Evolutionary conservation across 2,329 filamentous ascomycete genomes (phyloP), one percentile per base, ranked within the genome.

Genomic region (Thelonectria rubi): DNA sequence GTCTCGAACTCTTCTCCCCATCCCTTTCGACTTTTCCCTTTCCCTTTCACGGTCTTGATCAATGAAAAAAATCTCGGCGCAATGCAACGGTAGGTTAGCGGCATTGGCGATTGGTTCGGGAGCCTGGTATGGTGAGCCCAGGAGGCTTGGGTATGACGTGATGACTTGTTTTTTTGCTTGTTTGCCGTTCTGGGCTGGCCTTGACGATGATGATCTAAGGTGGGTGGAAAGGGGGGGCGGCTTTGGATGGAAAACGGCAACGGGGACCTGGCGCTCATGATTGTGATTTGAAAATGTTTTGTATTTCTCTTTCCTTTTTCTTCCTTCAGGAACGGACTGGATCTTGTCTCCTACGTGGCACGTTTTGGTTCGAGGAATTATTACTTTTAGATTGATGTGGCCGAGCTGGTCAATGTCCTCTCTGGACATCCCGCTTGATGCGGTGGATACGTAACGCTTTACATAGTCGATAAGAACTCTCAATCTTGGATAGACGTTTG

Each of bases 21-120:
- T 62, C 58, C 49, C 37, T 40, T 61, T 55, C 60, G 24, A 50
- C 49, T 50, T 45, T 64, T 62, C 58, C 47, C 45, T 58, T 62
- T 57, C 47, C 47, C 45, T 58, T 62, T 57, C 47, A 50, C 51
- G 37, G 34, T 46, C 49, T 64, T 39, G 24, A 53, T 54, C 42
- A 37, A 59, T 52, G 30, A 32, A 58, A 37, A 62, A 65, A 48
- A 64, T 59, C 47, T 55, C 47, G 69, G 67, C 62, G 67, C 63
- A 63, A 60, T 48, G 56, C 45, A 56, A 60, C 39, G 51, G 57
- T 60, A 53, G 55, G 46, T 59, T 59, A 48, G 45, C 54, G 53
- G 59, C 30, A 55, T 60, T 46, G 37, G 46, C 55, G 48, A 60
- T 60, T 42, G 60, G 52, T 49, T 55, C 43, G 32, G 55, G 32